phyloP scores from a whole-genome alignment of 140 eudicot genomes.

The Bidens hawaiensis region DNA sequence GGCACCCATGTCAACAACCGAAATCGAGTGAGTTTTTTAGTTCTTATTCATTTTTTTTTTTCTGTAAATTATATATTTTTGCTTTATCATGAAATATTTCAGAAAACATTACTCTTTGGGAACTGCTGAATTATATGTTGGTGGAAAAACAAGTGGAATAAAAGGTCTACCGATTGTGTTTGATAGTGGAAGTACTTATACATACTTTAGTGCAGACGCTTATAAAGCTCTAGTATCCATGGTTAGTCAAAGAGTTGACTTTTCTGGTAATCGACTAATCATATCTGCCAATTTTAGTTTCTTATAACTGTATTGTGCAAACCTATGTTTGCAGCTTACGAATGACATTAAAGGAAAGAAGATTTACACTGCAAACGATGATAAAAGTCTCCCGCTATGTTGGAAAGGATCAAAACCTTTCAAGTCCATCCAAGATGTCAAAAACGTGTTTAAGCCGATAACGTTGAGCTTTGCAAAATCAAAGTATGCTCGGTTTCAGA shows the following conservation, averaged over 20 bases:
- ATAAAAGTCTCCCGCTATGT: constrained; percentile 75
- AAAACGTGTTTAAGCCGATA: constrained; percentile 59
- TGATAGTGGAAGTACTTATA: constrained; percentile 96
- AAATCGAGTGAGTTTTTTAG: constrained; percentile 49
- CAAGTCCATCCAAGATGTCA: constrained; percentile 59
- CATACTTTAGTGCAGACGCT: constrained; percentile 60
- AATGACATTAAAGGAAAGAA: constrained; percentile 59
- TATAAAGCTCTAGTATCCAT: constrained; percentile 48
- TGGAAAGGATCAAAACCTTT: constrained; percentile 88
- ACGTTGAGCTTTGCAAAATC: constrained; percentile 46
- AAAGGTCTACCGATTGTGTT: constrained; percentile 62
- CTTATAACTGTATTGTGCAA: neutral
- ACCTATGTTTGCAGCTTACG: constrained; percentile 39
- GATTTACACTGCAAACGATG: constrained; percentile 48
- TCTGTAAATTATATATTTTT: neutral
- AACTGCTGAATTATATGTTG: constrained; percentile 57
- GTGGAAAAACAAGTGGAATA: constrained; percentile 50
- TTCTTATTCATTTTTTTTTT: neutral
- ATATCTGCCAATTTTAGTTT: neutral
- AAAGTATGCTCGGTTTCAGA: constrained; percentile 47
- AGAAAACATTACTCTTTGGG: constrained; percentile 80
- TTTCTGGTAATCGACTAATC: constrained; percentile 11
- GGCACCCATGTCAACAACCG: constrained; percentile 56
- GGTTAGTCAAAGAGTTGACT: constrained; percentile 37
- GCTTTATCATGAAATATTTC: constrained; percentile 10